Base-by-base conservation (phyloP, 306 rosid species). In the Morella rubra region DNA sequence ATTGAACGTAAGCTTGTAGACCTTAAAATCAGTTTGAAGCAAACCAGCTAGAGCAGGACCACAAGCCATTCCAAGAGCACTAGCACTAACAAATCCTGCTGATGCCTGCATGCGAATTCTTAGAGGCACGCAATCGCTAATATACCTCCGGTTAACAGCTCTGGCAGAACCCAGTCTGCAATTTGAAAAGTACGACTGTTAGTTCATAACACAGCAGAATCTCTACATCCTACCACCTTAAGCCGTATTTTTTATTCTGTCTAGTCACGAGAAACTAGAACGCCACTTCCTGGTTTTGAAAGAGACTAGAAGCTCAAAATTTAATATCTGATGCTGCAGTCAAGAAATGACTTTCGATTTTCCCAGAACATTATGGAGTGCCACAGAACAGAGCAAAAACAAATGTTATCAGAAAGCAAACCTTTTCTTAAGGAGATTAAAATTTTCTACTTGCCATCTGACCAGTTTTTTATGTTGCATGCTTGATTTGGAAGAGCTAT, bases 41-140 rank as follows among this genome's bases (percentile, higher is more conserved):
- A 93, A 65, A 72, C 97, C 99, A 75, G 96, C 99, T 61, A 96
- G 83, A 61, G 98, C 99, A 76, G 99, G 99, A 83, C 99, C 99
- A 77, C 97, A 89, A 77, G 99, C 99, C 99, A 96, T 96, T 84
- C 99, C 99, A 51, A 96, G 96, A 78, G 99, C 99, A 61, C 99
- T 96, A 18, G 98, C 98, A 83, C 99, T 96, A 51, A 96, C 99
- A 83, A 96, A 96, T 76, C 90, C 99, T 5, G 99, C 99, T 19
- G 99, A 96, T 73, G 99, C 99, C 83, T 93, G 94, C 98, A 96
- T 93, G 61, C 99, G 98, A 71, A 76, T 71, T 87, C 76, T 91
- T 60, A 86, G 82, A 4, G 99, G 99, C 53, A 96, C 99, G 64
- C 99, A 96, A 59, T 96, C 99, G 81, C 98, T 96, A 24, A 96